Evolutionary conservation across 2,329 filamentous ascomycete species (phyloP), one percentile per base, ranked within the genome.

Genomic region (Paecilomyces formosus): DNA sequence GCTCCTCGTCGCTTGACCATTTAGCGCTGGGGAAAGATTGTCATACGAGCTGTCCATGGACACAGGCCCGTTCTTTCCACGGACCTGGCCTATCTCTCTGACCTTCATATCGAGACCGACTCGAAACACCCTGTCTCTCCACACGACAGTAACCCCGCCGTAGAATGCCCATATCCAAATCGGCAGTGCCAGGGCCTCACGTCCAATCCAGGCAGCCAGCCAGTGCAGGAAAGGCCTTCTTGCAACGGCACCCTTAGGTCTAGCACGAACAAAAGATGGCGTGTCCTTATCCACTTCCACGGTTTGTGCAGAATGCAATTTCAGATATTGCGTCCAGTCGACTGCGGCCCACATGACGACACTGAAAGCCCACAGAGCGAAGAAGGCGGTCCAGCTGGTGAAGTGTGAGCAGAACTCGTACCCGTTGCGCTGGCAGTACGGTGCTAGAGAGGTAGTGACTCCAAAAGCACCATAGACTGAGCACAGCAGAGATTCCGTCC

Each of bases 141-240:
- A 99, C 56, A 84, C 84, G 0, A 99, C 90, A 0, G 87, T 93
- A 1, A 88, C 85, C 0, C 94, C 94, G n/a, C 93, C 88, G 65
- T 90, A 85, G 21, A 97, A 89, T 0, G 94, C 94, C 84, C 88
- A 92, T 0, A 85, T 78, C 94, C 94, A 99, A 60, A 99, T 88
- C 0, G 92, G 92, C 53, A 96, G 78, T 0, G 94, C 92, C 8
- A 97, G 79, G 0, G 84, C 63, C 74, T 99, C 94, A 31, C 94
- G 81, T 0, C 89, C 91, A 0, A 96, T 65, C 94, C 95, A 99
- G 0, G 92, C 89, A 5, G 82, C 71, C 3, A 94, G 69, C 89
- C 92, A 99, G 63, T 89, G 81, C 0, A 72, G 62, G 58, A 94
- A 88, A 0, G 80, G 76, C 39, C 89, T 79, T 55, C 74, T 77